Evolutionary conservation across 495 filamentous ascomycete genomes (phyloP), one percentile per base, ranked within the genome.

Genomic region (Penicillium paxilli): DNA sequence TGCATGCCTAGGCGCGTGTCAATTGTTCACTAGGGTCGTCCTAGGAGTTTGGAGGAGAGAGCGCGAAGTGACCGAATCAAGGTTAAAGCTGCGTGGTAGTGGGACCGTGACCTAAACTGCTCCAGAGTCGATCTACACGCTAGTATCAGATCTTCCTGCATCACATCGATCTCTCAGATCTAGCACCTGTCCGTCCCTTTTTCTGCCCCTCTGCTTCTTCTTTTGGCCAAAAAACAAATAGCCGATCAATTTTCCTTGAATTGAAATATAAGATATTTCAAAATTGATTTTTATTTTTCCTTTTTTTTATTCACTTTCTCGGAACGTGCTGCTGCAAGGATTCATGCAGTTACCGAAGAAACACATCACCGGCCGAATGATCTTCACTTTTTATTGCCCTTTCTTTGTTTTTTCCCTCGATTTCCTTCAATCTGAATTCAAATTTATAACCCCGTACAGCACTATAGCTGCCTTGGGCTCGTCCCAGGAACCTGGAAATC

Each of bases 241-340:
- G 30, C 37, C 26, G 19, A 16, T 33, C 19, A 5, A 22, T 19
- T 26, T 11, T 4, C 9, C 19, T 51, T 17, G 30, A 32, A 12
- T 47, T 38, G 4, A n/a, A n/a, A n/a, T n/a, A n/a, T n/a, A n/a
- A n/a, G n/a, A n/a, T n/a, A n/a, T n/a, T n/a, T n/a, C n/a, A n/a
- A n/a, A n/a, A n/a, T 38, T 38, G 35, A 38, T 19, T 38, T 4
- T 38, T 20, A 6, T 37, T 20, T 38, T 38, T 37, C 14, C 4
- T 21, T 12, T 42, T 42, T 42, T 7, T 4, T 24, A 14, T 8
- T 16, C 49, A 42, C 47, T 28, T 47, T 52, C 35, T 42, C 57
- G 52, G 47, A 66, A 66, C 63, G 63, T 66, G 63, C 49, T 57
- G 42, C 52, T 46, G 63, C 63, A 66, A 59, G 63, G 60, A 66